These are phyloP conservation scores for Phytophthora syringae DNA, from an alignment of 352 stramenopile species.

Conservation along the genomic window DNA sequence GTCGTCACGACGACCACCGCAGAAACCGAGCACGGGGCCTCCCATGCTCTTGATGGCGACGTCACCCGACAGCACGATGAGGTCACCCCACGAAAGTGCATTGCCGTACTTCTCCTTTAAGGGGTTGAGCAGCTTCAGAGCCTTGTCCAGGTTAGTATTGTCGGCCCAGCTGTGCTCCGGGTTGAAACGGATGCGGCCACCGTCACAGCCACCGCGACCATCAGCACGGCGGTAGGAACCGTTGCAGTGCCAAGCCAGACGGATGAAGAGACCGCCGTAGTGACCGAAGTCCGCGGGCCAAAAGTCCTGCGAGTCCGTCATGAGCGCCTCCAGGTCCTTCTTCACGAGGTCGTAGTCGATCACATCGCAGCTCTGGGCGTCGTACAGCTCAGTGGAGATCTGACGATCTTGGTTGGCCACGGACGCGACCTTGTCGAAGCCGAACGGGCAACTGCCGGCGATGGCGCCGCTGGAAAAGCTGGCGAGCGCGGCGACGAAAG, in stretches of 20 bases:
- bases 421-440: constrained; percentile 37
- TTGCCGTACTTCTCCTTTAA: too few relatives aligned
- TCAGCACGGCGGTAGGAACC: too few relatives aligned
- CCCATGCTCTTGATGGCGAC: constrained; percentile 93
- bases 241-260: constrained; percentile 74
- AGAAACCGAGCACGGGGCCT: constrained; percentile 91
- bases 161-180: too few relatives aligned
- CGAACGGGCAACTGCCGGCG: constrained; percentile 45
- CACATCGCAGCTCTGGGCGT: constrained; percentile 36
- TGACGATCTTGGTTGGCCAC: constrained; percentile 40
- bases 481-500: constrained; percentile 42
- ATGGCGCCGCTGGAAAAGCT: constrained; percentile 18
- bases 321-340: constrained; percentile 63
- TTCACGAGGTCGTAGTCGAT: constrained; percentile 64
- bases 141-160: too few relatives aligned
- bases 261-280: constrained; percentile 90
- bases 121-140: too few relatives aligned
- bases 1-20: constrained; percentile 88
- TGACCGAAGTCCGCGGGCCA: constrained; percentile 90
- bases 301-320: constrained; percentile 79
- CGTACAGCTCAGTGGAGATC: constrained; percentile 38
- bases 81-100: constrained; percentile 95
- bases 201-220: too few relatives aligned
- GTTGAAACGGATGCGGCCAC: too few relatives aligned
- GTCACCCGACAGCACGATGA: constrained; percentile 93